These are phyloP conservation scores for Ziziphus jujuba DNA, from an alignment of 306 rosid genomes.

Conservation along the genomic window DNA sequence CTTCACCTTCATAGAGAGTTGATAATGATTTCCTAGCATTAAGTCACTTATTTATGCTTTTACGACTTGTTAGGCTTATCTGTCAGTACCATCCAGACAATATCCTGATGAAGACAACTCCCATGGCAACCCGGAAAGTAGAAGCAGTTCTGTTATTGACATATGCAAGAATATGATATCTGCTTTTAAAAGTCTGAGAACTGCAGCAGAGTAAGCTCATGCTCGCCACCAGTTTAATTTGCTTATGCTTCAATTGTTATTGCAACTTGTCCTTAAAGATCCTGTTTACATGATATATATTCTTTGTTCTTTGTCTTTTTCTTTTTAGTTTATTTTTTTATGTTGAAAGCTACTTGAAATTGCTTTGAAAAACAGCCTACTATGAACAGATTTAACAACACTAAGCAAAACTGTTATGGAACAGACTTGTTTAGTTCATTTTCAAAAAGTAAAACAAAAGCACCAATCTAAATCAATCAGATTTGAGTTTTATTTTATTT, in stretches of 20 bases:
- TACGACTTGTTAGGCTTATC: constrained; percentile 54
- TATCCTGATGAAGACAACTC: constrained; percentile 21
- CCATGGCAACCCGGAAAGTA: constrained; percentile 32
- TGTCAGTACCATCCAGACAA: constrained; percentile 43
- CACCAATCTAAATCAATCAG: no score
- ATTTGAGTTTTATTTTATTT: no score
- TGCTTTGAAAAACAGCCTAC: no score
- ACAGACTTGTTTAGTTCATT: no score
- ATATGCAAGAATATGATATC: constrained; percentile 53
- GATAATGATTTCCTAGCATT: no score
- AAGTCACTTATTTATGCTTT: neutral
- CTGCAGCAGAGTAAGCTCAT: constrained; percentile 58
- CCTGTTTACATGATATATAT: neutral
- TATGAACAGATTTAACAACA: no score
- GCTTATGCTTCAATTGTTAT: neutral
- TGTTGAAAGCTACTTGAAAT: neutral
- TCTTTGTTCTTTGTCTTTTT: no score
- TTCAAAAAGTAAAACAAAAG: no score
- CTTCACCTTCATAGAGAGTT: constrained; percentile 11
- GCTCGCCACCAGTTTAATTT: constrained; percentile 16
- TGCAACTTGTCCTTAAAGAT: constrained; percentile 2
- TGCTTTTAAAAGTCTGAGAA: constrained; percentile 59
- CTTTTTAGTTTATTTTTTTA: no score
- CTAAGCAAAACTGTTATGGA: no score
- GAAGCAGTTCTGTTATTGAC: constrained; percentile 38